Percentiles rank a stretch among this genome's conserved stretches.
Conservation (phyloP, 2,329 filamentous ascomycete species). For the Dothistroma septosporum region DNA sequence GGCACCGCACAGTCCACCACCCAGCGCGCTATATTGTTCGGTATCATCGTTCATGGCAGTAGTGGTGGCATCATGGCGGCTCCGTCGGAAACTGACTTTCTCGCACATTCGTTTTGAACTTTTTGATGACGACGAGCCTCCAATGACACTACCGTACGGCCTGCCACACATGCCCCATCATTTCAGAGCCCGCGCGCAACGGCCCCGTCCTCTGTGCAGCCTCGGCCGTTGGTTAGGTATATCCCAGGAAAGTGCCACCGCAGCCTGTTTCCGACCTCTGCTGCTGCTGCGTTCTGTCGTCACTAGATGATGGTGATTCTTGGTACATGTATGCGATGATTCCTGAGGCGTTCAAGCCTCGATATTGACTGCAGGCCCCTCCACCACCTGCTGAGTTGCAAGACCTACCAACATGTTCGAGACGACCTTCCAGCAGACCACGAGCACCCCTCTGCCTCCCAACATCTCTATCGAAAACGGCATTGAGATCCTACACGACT, state of each 20-base stretch:
- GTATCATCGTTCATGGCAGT: not conserved
- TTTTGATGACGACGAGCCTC: not conserved
- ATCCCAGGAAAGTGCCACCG: not conserved
- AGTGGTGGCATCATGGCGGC: not conserved
- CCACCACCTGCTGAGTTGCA: not conserved
- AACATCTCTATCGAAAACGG: slow-evolving; percentile 25
- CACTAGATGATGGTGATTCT: too few species aligned
- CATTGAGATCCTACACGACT: slow-evolving; percentile 33
- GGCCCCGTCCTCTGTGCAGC: not conserved
- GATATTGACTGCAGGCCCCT: not conserved
- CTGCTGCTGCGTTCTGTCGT: not conserved
- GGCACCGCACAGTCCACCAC: not conserved
- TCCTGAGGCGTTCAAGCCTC: not conserved
- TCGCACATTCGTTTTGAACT: not conserved
- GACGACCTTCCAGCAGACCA: slow-evolving; percentile 31
- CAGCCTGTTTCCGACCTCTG: not conserved
- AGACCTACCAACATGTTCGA: slow-evolving; percentile 29
- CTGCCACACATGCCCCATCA: not conserved
- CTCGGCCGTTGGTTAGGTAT: not conserved
- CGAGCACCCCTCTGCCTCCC: slow-evolving; percentile 27
- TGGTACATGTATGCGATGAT: too few species aligned
- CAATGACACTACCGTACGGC: not conserved
- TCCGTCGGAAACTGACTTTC: not conserved
- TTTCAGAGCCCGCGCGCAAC: not conserved
- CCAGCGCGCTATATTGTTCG: too few species aligned